These are phyloP conservation scores for Collybia mongolica DNA, from an alignment of 768 basidiomycete species.

Conservation along the genomic window DNA sequence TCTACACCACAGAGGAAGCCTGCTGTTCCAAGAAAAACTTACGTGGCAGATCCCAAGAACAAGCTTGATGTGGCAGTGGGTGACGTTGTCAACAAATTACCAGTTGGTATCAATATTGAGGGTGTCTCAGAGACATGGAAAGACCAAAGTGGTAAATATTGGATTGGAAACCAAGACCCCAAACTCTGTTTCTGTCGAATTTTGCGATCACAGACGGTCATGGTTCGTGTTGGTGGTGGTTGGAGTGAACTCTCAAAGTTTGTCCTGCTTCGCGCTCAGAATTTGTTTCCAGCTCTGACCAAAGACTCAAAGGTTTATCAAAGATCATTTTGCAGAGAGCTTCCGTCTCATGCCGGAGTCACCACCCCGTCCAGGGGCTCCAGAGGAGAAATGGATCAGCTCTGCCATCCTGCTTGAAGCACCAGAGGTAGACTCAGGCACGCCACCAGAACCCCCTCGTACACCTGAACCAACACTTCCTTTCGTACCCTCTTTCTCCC, in stretches of 20 bases:
- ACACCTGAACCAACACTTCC: conserved; percentile 68
- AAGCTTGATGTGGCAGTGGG: conserved; percentile 93
- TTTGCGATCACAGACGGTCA: conserved; percentile 86
- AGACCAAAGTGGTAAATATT: conserved; percentile 92
- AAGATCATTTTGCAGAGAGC: conserved; percentile 81
- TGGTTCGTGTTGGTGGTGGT: conserved; percentile 95
- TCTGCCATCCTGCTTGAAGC: conserved; percentile 69
- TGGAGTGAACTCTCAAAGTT: conserved; percentile 92
- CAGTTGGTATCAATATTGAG: conserved; percentile 80
- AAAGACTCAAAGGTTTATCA: conserved; percentile 67
- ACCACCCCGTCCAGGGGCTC: conserved; percentile 46
- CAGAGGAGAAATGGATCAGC: conserved; percentile 84
- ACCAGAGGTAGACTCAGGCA: conserved; percentile 34
- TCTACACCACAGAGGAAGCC: conserved; percentile 48
- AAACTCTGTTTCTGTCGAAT: conserved; percentile 92
- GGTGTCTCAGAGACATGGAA: conserved; percentile 84
- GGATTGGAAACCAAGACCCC: conserved; percentile 91
- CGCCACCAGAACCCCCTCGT: conserved; percentile 42
- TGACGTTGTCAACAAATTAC: conserved; percentile 85
- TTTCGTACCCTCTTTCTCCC: conserved; percentile 64
- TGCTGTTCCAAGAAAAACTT: conserved; percentile 55
- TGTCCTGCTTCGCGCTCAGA: conserved; percentile 21
- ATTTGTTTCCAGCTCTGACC: conserved; percentile 1
- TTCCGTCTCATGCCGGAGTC: conserved; percentile 73
- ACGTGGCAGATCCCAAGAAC: conserved; percentile 86